Base-by-base conservation (phyloP, 208 protist species). In the Vickermania ingenoplastis region DNA sequence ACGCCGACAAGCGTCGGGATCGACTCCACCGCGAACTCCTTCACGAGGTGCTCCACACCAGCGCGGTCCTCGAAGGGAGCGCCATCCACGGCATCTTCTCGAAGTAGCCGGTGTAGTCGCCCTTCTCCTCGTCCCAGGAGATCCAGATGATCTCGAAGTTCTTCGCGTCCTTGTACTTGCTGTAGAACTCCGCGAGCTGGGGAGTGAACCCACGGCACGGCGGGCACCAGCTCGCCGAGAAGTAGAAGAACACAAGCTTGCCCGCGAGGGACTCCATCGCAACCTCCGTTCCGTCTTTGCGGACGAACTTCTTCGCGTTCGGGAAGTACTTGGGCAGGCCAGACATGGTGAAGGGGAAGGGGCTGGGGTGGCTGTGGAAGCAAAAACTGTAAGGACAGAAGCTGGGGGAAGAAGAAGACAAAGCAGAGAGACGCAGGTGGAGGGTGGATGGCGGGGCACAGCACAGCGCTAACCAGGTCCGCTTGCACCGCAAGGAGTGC, bases 191-290 rank as follows among this genome's bases (percentile, higher is more conserved):
- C 7, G 71, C 74, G 1, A 95, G 73, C 55, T 75, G 29, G 21
- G 83, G 89, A 0, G 89, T 93, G 61, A 93, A 89, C 49, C 68
- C 55, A 59, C 81, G 79, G 62, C 89, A 93, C 13, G 83, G 81
- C 13, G 82, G 84, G 65, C 79, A 86, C 75, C 82, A 91, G 72
- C 88, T 78, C 24, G 89, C 86, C 17, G 74, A 75, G 62, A 95
- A 92, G 73, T 91, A 93, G 5, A 91, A 51, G 0, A 88, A 36
- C 0, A 91, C 57, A 41, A 59, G 61, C 31, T 86, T 86, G 11
- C 69, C 75, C 2, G 66, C 41, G 28, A 86, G 63, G 0, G 74
- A 73, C 3, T 61, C 63, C n/a, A 58, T 24, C 1, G 68, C 67
- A 25, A n/a, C n/a, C n/a, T n/a, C n/a, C n/a, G 67, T 3, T 0